A percentile compares a stretch with the other conserved stretches of the same genome.
These are phyloP conservation scores for Candida germanica DNA, from an alignment of 805 yeast species.

Conservation along the genomic window DNA sequence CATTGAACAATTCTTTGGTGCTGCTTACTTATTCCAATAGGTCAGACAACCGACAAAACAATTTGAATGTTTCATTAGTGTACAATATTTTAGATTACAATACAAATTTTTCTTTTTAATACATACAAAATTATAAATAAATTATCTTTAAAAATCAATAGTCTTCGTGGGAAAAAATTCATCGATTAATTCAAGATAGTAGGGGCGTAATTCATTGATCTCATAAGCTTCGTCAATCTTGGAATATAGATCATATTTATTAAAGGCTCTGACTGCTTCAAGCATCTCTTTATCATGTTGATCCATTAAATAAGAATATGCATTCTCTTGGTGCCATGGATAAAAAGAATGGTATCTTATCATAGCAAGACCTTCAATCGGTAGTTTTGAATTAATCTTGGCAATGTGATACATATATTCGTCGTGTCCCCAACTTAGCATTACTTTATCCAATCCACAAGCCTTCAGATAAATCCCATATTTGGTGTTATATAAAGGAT, in stretches of 20 bases:
- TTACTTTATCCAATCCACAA: slow-evolving; percentile 67
- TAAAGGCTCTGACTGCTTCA: slow-evolving; percentile 62
- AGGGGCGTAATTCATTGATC: slow-evolving; percentile 51
- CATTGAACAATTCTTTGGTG: slow-evolving; percentile 86
- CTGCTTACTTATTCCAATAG: slow-evolving; percentile 36
- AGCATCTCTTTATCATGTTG: slow-evolving; percentile 59
- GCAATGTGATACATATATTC: slow-evolving; percentile 76
- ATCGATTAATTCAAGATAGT: slow-evolving; percentile 60
- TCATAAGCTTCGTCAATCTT: slow-evolving; percentile 50
- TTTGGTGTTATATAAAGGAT: slow-evolving; percentile 64
- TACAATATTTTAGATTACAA: slow-evolving; percentile 4
- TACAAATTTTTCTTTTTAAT: slow-evolving; percentile 1
- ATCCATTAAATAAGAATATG: slow-evolving; percentile 62
- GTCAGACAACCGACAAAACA: neutral
- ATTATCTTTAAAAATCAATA: slow-evolving; percentile 47
- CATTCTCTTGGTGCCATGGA: slow-evolving; percentile 74
- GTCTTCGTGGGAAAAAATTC: slow-evolving; percentile 60
- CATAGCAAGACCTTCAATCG: slow-evolving; percentile 69
- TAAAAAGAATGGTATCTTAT: slow-evolving; percentile 72
- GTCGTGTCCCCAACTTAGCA: slow-evolving; percentile 79
- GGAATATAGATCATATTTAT: slow-evolving; percentile 66
- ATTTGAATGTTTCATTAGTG: slow-evolving; percentile 1
- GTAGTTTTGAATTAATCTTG: slow-evolving; percentile 58
- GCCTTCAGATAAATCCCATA: slow-evolving; percentile 62
- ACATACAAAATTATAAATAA: slow-evolving; percentile 3